Conservation (phyloP, 1,139 yeast species). For the Sugiyamaella novakii region DNA sequence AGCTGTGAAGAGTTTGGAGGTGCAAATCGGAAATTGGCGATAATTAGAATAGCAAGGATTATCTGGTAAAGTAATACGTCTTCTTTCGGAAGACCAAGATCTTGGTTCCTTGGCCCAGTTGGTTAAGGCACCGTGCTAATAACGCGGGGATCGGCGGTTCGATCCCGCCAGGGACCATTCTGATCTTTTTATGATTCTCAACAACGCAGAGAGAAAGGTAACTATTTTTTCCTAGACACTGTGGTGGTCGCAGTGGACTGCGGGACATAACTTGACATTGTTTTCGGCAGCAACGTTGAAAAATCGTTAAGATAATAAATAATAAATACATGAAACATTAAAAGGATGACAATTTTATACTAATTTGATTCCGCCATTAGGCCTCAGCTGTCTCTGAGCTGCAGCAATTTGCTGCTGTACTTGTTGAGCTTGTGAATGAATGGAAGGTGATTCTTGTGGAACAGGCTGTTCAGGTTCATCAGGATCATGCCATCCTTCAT, state of each 20-base stretch:
- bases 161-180: constrained; percentile 15
- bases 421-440: constrained; percentile 30
- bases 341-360: background rate
- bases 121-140: too few relatives aligned
- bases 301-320: background rate
- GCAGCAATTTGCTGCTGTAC: constrained; percentile 30
- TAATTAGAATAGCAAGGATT: background rate
- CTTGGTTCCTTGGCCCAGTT: constrained; percentile 17
- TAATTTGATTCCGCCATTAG: constrained; percentile 41
- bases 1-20: too few relatives aligned
- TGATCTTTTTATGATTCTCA: background rate
- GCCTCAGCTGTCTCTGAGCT: constrained; percentile 29
- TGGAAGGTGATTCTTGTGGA: constrained; percentile 21
- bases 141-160: too few relatives aligned
- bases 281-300: background rate
- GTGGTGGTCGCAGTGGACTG: too few relatives aligned
- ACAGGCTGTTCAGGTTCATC: constrained; percentile 23
- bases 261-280: too few relatives aligned
- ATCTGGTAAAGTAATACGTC: background rate
- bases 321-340: too few relatives aligned
- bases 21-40: background rate
- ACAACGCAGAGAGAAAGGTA: background rate
- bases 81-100: background rate
- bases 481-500: constrained; percentile 31
- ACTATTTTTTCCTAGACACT: too few relatives aligned